A percentile compares a stretch with the other conserved stretches of the same genome.
Conservation (phyloP, 768 basidiomycete genomes). For the Dioszegia crocea region DNA sequence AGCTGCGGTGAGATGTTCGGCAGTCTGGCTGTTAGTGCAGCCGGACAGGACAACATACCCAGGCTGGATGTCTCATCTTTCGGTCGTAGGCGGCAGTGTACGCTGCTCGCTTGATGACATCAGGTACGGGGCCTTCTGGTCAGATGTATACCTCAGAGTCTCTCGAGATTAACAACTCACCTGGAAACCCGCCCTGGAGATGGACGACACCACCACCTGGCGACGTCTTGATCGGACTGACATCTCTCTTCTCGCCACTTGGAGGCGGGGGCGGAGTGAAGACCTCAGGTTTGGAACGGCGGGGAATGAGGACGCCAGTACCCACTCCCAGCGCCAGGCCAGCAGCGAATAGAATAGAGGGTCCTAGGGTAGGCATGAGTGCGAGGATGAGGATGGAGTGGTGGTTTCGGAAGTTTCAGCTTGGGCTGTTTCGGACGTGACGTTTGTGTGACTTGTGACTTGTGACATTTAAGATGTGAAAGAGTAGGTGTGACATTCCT, state of each 20-base stretch:
- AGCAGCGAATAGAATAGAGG: constrained; percentile 64
- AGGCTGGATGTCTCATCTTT: constrained; percentile 81
- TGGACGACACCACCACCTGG: constrained; percentile 22
- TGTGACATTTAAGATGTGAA: too few relatives aligned
- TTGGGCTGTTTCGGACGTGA: not conserved
- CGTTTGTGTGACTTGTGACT: not conserved
- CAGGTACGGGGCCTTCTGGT: constrained; percentile 72
- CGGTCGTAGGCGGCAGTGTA: constrained; percentile 90
- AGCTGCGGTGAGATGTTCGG: constrained; percentile 82
- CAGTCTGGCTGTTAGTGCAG: constrained; percentile 61
- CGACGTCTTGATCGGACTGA: constrained; percentile 51
- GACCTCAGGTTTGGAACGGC: constrained; percentile 17
- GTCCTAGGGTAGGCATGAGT: constrained; percentile 37
- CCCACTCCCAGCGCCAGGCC: constrained; percentile 79
- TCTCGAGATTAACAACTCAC: too few relatives aligned
- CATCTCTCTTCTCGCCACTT: constrained; percentile 53
- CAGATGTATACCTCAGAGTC: constrained; percentile 16
- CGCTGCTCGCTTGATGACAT: constrained; percentile 71
- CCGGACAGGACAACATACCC: constrained; percentile 59
- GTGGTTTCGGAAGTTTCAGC: constrained; percentile 1
- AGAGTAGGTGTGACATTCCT: too few relatives aligned
- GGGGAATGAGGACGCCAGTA: constrained; percentile 47
- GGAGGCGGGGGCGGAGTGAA: constrained; percentile 51
- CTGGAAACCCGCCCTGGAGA: constrained; percentile 64
- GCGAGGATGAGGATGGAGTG: not conserved